Evolutionary conservation across 2,329 filamentous ascomycete genomes (phyloP).

Genomic region (Colletotrichum nymphaeae): DNA sequence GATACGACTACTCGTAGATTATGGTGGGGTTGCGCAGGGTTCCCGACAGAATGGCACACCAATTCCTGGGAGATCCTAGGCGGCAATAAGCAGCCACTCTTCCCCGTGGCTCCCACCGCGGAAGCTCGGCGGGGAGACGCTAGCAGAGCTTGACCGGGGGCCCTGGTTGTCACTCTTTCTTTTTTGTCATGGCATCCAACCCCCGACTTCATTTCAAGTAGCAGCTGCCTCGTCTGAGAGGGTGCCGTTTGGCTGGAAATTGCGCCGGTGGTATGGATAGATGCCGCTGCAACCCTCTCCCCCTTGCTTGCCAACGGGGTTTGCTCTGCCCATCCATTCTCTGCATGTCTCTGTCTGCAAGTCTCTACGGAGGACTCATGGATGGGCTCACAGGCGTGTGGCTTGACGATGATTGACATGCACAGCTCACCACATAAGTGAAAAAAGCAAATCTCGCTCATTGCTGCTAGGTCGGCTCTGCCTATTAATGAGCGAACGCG

Average conservation of each 20-base stretch:
- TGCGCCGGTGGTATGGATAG: slow-evolving; percentile 7
- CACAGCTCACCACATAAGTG: background rate
- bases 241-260: slow-evolving; percentile 11
- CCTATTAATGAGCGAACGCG: background rate
- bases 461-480: background rate
- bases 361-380: background rate
- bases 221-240: background rate
- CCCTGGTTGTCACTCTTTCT: slow-evolving; percentile 9
- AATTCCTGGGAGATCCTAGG: background rate
- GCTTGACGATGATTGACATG: background rate
- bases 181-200: slow-evolving; percentile 4
- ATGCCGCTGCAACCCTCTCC: background rate
- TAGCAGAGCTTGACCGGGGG: background rate
- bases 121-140: slow-evolving; percentile 5
- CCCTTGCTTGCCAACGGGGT: background rate
- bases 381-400: background rate
- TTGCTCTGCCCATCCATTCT: background rate
- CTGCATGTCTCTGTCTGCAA: background rate
- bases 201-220: background rate
- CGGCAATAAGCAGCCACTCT: background rate
- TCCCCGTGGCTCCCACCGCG: slow-evolving; percentile 19
- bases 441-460: background rate
- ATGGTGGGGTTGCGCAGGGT: background rate
- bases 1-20: background rate
- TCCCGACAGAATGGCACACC: slow-evolving; percentile 27